phyloP scores from a whole-genome alignment of 306 rosid genomes.

The Malus orientalis region DNA sequence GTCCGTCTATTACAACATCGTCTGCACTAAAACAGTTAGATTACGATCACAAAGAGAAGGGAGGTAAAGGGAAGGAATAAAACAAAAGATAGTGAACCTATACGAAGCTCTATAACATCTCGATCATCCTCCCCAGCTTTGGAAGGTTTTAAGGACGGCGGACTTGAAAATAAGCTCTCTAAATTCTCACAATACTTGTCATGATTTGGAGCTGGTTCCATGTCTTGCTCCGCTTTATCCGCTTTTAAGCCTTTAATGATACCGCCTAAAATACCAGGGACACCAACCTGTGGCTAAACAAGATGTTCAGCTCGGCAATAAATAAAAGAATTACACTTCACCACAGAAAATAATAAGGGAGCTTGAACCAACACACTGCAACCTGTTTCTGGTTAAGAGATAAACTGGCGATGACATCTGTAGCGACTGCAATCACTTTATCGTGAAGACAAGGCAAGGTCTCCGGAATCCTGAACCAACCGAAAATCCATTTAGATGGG shows the following conservation, averaged over 20 bases:
- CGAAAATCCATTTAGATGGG: not conserved
- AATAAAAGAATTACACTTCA: not conserved
- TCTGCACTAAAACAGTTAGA: constrained; percentile 40
- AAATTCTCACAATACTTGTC: constrained; percentile 26
- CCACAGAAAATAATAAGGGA: constrained; percentile 14
- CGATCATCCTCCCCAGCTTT: constrained; percentile 23
- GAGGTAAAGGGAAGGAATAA: constrained; percentile 9
- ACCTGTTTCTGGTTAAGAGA: constrained; percentile 55
- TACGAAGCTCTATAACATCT: constrained; percentile 38
- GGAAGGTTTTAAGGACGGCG: constrained; percentile 76
- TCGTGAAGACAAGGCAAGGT: constrained; percentile 68
- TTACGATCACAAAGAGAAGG: constrained; percentile 15
- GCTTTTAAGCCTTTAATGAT: constrained; percentile 38
- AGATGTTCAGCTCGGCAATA: constrained; percentile 15
- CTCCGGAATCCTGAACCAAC: constrained; percentile 53
- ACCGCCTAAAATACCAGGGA: constrained; percentile 32
- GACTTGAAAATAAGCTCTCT: constrained; percentile 62
- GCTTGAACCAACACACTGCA: constrained; percentile 19
- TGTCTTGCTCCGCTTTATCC: constrained; percentile 24
- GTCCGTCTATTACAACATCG: constrained; percentile 58
- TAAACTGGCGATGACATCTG: constrained; percentile 32
- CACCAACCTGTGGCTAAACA: constrained; percentile 36
- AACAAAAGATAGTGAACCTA: constrained; percentile 41
- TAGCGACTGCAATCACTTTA: constrained; percentile 63
- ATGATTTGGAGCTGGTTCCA: constrained; percentile 21